Evolutionary conservation across 208 protist species (phyloP).

Genomic region (Leishmania braziliensis): DNA sequence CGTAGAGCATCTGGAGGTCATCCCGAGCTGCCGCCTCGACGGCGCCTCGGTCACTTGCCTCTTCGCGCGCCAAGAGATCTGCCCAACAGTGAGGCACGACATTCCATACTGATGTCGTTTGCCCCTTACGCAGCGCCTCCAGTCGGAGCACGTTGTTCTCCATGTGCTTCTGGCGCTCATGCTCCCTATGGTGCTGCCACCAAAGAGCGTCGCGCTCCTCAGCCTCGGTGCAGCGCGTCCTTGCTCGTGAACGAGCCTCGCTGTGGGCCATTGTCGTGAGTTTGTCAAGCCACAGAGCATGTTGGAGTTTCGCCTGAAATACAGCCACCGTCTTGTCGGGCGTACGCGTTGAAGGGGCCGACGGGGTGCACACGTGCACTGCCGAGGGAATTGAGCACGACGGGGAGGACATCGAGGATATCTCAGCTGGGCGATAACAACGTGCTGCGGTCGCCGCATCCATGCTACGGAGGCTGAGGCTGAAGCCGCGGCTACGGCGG

Average conservation of each 20-base stretch:
- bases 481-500: background rate
- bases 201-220: constrained; percentile 27
- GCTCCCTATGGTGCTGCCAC: constrained; percentile 15
- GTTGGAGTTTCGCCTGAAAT: constrained; percentile 29
- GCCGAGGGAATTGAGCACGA: background rate
- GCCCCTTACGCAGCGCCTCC: background rate
- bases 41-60: constrained; percentile 8
- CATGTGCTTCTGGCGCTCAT: background rate
- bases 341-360: background rate
- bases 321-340: constrained; percentile 3
- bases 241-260: constrained; percentile 13
- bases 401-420: background rate
- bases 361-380: background rate
- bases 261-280: constrained; percentile 6
- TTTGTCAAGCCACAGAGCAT: constrained; percentile 25
- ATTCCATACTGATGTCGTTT: background rate
- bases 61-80: background rate
- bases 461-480: background rate
- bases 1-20: constrained; percentile 5
- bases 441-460: background rate
- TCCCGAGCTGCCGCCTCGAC: constrained; percentile 7
- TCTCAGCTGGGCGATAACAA: background rate
- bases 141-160: background rate
- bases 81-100: background rate
- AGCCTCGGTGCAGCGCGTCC: constrained; percentile 23